These are phyloP conservation scores for Immersiella caudata DNA, from an alignment of 495 filamentous ascomycete genomes.

Conservation along the genomic window DNA sequence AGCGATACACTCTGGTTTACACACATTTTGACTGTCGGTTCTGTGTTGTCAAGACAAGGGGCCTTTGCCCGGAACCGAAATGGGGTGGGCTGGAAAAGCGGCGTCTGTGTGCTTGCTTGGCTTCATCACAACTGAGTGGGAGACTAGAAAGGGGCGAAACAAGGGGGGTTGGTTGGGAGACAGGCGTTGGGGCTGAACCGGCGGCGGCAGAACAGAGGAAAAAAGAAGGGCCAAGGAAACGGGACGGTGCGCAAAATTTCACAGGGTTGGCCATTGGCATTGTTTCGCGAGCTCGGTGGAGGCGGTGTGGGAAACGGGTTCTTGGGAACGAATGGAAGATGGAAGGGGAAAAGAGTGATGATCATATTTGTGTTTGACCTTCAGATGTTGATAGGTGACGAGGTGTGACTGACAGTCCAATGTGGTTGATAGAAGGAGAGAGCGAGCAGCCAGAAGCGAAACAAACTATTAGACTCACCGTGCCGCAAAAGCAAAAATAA, in stretches of 20 bases:
- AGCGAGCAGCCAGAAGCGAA: slow-evolving; percentile 14
- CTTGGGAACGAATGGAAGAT: not conserved
- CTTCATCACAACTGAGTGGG: not conserved
- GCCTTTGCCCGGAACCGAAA: not conserved
- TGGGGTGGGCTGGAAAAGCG: not conserved
- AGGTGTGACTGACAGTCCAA: slow-evolving; percentile 13
- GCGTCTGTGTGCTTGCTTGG: too few species aligned
- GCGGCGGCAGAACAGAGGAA: not conserved
- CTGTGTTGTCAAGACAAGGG: too few species aligned
- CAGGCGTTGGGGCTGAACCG: not conserved
- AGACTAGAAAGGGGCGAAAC: not conserved
- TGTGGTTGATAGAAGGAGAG: slow-evolving; percentile 14
- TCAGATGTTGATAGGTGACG: slow-evolving; percentile 15
- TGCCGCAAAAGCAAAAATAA: slow-evolving; percentile 20
- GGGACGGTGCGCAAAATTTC: not conserved
- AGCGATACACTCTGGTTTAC: not conserved
- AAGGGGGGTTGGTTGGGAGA: not conserved
- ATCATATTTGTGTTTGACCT: slow-evolving; percentile 13
- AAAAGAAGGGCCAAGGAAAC: not conserved
- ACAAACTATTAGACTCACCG: slow-evolving; percentile 14
- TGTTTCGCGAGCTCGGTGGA: not conserved
- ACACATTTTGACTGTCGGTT: not conserved
- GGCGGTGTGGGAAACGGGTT: not conserved
- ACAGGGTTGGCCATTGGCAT: not conserved
- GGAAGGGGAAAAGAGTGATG: slow-evolving; percentile 5